Conservation (phyloP, 192 early-diverging fungal species). For the Gorgonomyces haynaldii region DNA sequence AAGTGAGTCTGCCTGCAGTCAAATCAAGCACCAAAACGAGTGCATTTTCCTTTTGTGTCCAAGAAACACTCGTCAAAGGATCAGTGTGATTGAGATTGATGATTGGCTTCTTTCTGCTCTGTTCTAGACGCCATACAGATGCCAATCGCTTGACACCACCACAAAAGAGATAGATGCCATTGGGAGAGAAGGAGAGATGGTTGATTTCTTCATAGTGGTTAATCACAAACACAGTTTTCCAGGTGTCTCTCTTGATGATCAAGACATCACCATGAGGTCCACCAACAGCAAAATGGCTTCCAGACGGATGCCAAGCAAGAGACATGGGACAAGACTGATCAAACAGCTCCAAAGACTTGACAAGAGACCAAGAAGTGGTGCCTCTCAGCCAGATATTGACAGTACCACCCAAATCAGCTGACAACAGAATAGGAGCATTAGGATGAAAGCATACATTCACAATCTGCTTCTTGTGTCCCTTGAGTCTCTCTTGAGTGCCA, state of each 20-base stretch:
- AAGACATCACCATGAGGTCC: not conserved
- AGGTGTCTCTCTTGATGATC: not conserved
- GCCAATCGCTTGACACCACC: not conserved
- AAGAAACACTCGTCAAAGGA: not conserved
- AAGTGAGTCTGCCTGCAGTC: not conserved
- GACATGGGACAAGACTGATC: no score
- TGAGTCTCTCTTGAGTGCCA: no score
- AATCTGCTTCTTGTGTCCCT: no score
- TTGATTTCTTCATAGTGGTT: not conserved
- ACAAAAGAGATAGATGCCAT: constrained; percentile 1
- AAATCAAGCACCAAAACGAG: no score
- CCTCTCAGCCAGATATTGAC: no score
- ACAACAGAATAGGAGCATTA: no score
- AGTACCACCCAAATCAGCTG: no score
- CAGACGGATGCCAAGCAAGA: constrained; percentile 4
- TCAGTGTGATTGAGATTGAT: not conserved
- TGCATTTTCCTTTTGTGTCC: not conserved
- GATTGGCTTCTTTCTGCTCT: not conserved
- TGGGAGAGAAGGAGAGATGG: not conserved
- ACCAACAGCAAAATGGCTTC: not conserved
- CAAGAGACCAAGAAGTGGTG: no score
- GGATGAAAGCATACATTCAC: no score
- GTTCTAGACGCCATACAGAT: not conserved
- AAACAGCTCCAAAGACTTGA: no score
- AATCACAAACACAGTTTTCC: not conserved